Conservation (phyloP, 73 alveolate genomes). For the Halteria grandinella region DNA sequence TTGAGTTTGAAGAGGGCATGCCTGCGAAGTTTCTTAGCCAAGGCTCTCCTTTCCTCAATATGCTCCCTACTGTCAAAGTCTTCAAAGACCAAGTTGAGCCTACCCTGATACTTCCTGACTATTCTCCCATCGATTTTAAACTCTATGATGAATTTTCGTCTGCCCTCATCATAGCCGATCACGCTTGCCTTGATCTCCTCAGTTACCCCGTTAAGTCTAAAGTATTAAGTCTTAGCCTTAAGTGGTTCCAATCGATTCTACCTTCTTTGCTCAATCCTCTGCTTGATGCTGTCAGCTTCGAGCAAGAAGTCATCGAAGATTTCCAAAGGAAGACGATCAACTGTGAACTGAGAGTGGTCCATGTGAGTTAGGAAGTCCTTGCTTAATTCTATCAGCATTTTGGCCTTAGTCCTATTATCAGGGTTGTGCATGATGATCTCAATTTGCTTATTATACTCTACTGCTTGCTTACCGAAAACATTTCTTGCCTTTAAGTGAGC, state of each 20-base stretch:
- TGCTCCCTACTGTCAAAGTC: conserved; percentile 57
- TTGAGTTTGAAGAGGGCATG: conserved; percentile 56
- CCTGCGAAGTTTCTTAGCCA: conserved; percentile 32
- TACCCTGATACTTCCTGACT: conserved; percentile 38
- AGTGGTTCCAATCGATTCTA: conserved; percentile 9
- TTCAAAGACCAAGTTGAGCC: conserved; percentile 56
- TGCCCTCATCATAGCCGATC: conserved; percentile 38
- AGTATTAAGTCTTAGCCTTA: conserved; percentile 50
- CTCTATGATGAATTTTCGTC: conserved; percentile 61
- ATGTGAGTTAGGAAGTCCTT: conserved; percentile 57
- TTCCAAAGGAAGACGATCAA: conserved; percentile 56
- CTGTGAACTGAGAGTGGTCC: conserved; percentile 25
- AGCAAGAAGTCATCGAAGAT: conserved; percentile 55
- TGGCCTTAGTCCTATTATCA: conserved; percentile 20
- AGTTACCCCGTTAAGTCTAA: conserved; percentile 27
- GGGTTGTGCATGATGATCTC: conserved; percentile 18
- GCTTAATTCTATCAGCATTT: conserved; percentile 25
- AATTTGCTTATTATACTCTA: neutral
- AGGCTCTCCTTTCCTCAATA: conserved; percentile 47
- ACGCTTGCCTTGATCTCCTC: conserved; percentile 65
- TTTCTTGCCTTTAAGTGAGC: conserved; percentile 35
- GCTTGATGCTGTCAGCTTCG: conserved; percentile 29
- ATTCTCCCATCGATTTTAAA: conserved; percentile 39
- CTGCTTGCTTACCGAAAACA: conserved; percentile 3
- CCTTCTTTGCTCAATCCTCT: conserved; percentile 30